A percentile compares a stretch with the other conserved stretches of the same genome.
phyloP scores from a whole-genome alignment of 2,329 filamentous ascomycete genomes.

The Diaporthe sp. region DNA sequence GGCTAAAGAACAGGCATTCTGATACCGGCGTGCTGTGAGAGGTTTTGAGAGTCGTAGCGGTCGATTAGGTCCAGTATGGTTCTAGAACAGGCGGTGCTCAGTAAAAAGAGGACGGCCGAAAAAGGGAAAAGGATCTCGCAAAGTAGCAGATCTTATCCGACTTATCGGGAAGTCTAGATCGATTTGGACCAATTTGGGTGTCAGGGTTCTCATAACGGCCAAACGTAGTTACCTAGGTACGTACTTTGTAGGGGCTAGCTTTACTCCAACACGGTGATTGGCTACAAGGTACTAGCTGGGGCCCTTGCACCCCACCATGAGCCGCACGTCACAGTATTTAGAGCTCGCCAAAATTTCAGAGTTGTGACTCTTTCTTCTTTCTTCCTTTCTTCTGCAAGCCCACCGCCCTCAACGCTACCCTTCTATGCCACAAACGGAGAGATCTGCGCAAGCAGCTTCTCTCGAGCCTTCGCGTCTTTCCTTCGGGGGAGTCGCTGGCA shows the following conservation, averaged over 20 bases:
- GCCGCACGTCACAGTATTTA: constrained; percentile 37
- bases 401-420: constrained; percentile 88
- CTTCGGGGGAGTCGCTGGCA: constrained; percentile 16
- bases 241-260: background rate
- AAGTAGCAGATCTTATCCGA: constrained; percentile 9
- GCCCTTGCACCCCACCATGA: constrained; percentile 25
- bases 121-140: background rate
- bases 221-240: background rate
- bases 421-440: constrained; percentile 87
- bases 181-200: background rate
- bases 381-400: constrained; percentile 64
- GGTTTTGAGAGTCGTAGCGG: background rate
- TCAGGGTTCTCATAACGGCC: background rate
- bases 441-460: constrained; percentile 48
- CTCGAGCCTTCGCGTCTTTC: constrained; percentile 40
- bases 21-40: background rate
- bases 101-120: too few relatives aligned
- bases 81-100: background rate
- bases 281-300: background rate
- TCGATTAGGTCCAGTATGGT: background rate
- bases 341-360: constrained; percentile 37
- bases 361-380: constrained; percentile 37
- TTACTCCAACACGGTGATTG: background rate
- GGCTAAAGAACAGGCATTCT: constrained; percentile 22
- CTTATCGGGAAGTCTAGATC: constrained; percentile 8